These are phyloP conservation scores for Paramecium octaurelia DNA, from an alignment of 73 alveolate genomes.

Conservation along the genomic window DNA sequence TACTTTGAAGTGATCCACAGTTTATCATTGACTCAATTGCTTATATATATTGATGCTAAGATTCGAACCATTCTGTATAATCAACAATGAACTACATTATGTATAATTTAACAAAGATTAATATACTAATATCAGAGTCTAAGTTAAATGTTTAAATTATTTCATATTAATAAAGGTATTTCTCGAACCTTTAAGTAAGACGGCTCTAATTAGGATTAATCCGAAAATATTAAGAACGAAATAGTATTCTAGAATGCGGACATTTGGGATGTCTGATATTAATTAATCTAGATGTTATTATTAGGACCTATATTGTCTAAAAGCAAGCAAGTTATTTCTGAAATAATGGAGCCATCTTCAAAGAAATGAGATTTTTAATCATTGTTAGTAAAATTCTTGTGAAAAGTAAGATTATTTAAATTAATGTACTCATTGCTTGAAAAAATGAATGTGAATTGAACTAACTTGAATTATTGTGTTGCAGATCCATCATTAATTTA, in stretches of 20 bases:
- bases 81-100: neutral
- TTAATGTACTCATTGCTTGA: neutral
- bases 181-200: neutral
- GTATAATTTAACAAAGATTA: neutral
- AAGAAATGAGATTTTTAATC: neutral
- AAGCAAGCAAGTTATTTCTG: neutral
- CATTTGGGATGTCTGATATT: neutral
- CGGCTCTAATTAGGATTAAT: neutral
- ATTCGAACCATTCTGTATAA: neutral
- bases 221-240: neutral
- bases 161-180: neutral
- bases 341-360: neutral
- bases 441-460: neutral
- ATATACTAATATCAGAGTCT: neutral
- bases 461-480: neutral
- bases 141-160: neutral
- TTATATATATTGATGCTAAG: conserved; percentile 23
- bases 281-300: neutral
- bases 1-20: neutral
- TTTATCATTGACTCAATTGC: neutral
- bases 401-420: neutral
- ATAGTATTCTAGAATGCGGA: neutral
- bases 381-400: neutral
- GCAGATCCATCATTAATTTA: neutral
- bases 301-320: neutral